These are phyloP conservation scores for Alternaria infectoria DNA, from an alignment of 2,329 filamentous ascomycete genomes.

Conservation along the genomic window DNA sequence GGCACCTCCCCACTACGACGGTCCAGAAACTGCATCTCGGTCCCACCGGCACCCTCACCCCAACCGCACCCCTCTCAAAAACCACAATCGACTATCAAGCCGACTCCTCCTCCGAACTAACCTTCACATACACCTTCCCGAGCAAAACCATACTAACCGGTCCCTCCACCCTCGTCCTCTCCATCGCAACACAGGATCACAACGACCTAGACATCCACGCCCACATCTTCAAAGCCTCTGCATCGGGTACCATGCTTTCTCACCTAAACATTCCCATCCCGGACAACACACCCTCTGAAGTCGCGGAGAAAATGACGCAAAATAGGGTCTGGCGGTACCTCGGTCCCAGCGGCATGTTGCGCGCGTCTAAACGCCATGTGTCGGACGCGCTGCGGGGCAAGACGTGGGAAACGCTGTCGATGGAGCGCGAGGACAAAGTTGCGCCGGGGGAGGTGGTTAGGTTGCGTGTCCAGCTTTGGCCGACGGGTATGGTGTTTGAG, in stretches of 20 bases:
- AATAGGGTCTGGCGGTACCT: conserved; percentile 6
- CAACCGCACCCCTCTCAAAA: not conserved
- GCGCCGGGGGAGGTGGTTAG: not conserved
- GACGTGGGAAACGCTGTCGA: not conserved
- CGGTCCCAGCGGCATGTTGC: conserved; percentile 16
- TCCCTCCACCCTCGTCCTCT: conserved; percentile 33
- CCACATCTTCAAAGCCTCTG: conserved; percentile 17
- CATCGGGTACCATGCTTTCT: conserved; percentile 47
- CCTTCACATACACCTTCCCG: not conserved
- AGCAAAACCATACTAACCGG: not conserved
- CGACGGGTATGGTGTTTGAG: conserved; percentile 10
- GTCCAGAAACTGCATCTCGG: not conserved
- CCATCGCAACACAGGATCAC: conserved; percentile 50
- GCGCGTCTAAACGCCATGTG: conserved; percentile 6
- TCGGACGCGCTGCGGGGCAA: not conserved
- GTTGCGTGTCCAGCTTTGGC: not conserved
- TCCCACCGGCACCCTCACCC: not conserved
- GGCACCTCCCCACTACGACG: not conserved
- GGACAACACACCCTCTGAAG: not conserved
- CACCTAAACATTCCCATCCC: conserved; percentile 52
- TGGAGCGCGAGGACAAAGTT: not conserved
- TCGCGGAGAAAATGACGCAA: not conserved
- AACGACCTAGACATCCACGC: conserved; percentile 50
- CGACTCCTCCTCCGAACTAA: not conserved
- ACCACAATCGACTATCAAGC: not conserved